Evolutionary conservation across 805 yeast species (phyloP).

Genomic region (Isabelozyma pseudorhagii): DNA sequence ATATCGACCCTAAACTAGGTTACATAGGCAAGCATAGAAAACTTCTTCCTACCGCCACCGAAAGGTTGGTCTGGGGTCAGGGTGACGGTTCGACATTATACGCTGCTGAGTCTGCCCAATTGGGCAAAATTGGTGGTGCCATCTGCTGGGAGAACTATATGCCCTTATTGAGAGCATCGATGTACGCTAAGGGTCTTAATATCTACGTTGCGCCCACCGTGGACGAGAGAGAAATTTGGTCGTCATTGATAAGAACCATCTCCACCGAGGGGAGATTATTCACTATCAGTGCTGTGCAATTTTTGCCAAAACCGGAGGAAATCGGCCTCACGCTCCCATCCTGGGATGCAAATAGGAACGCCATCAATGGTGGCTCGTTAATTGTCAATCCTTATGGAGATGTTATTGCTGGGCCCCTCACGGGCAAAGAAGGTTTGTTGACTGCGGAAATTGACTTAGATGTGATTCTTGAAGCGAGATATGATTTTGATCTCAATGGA

Average conservation of each 20-base stretch:
- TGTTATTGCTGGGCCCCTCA: slow-evolving; percentile 30
- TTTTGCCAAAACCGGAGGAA: slow-evolving; percentile 27
- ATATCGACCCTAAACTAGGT: slow-evolving; percentile 36
- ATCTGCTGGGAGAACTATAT: slow-evolving; percentile 48
- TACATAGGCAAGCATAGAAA: slow-evolving; percentile 40
- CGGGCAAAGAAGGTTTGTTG: slow-evolving; percentile 38
- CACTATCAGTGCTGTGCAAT: slow-evolving; percentile 39
- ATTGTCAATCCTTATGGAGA: slow-evolving; percentile 37
- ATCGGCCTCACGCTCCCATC: slow-evolving; percentile 18
- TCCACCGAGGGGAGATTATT: slow-evolving; percentile 39
- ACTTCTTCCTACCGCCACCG: slow-evolving; percentile 43
- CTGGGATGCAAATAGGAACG: slow-evolving; percentile 17
- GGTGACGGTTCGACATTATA: slow-evolving; percentile 47
- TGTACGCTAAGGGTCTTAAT: slow-evolving; percentile 41
- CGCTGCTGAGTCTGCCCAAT: slow-evolving; percentile 24
- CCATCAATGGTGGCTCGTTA: slow-evolving; percentile 32
- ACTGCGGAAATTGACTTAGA: slow-evolving; percentile 39
- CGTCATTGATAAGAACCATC: slow-evolving; percentile 38
- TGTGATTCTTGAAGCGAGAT: slow-evolving; percentile 34
- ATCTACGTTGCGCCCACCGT: slow-evolving; percentile 41
- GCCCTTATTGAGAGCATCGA: slow-evolving; percentile 38
- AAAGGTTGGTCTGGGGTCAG: slow-evolving; percentile 44
- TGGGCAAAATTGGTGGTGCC: slow-evolving; percentile 41
- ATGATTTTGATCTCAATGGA: slow-evolving; percentile 41
- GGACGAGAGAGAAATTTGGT: slow-evolving; percentile 44